Conservation (phyloP, 163 green algal species). For the Botryococcus braunii region DNA sequence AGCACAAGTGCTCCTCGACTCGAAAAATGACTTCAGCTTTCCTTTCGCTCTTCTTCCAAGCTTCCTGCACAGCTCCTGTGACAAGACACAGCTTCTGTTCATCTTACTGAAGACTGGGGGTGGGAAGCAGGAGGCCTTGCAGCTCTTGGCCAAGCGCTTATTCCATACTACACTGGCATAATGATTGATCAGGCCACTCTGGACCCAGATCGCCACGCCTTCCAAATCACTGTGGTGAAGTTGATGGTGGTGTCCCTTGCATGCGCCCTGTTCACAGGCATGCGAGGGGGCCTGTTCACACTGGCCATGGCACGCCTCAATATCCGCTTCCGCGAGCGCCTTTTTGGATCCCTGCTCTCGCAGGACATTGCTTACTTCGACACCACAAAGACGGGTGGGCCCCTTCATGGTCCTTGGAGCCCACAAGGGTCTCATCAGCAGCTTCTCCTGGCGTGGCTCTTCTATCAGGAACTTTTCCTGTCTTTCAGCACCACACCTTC, state of each 20-base stretch:
- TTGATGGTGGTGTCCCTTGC: constrained; percentile 49
- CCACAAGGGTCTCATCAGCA: no score
- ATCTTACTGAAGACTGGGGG: no score
- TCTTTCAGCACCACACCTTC: no score
- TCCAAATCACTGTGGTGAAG: constrained; percentile 39
- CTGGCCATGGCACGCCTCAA: constrained; percentile 67
- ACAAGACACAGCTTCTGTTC: no score
- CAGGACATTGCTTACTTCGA: constrained; percentile 87
- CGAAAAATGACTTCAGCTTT: no score
- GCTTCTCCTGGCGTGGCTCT: no score
- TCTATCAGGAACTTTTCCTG: no score
- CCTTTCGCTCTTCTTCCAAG: no score
- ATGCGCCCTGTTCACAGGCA: constrained; percentile 47
- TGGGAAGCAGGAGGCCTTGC: constrained; percentile 34
- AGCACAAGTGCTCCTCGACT: no score
- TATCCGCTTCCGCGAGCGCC: constrained; percentile 52
- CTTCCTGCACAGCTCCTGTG: no score
- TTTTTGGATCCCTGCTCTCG: constrained; percentile 56
- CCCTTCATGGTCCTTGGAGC: no score
- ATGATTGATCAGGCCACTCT: constrained; percentile 78
- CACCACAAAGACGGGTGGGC: constrained; percentile 44
- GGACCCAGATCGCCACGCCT: constrained; percentile 42
- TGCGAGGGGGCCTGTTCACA: constrained; percentile 69
- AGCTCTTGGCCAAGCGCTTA: constrained; percentile 52
- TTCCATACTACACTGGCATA: constrained; percentile 67